Base-by-base conservation (phyloP, 257 asterid species). In the Galeopsis tetrahit region DNA sequence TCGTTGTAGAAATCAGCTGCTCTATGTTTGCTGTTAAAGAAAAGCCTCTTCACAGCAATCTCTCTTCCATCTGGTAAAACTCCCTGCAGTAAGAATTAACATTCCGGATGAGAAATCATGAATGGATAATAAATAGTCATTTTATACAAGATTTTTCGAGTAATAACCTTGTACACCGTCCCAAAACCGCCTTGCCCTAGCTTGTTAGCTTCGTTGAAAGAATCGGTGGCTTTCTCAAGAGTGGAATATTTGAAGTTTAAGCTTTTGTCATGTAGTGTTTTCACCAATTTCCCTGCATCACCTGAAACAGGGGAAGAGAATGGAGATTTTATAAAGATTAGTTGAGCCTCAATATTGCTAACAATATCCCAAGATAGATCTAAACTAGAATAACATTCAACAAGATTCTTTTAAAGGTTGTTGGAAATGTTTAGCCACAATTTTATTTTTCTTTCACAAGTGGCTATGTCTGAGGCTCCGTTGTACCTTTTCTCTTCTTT, bases 171-270 rank as follows among this genome's bases (percentile, higher is more conserved):
- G 69, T 93, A 90, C n/a, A 93, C 98, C 4, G 94, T 87, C 62
- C 96, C 97, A 42, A 91, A 93, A 77, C 97, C 98, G 59, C 98
- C 98, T 58, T 91, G 94, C 31, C 98, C 98, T 10, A 93, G 92
- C 88, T 90, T 93, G 82, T 93, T 93, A 2, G 86, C 89, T 68
- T 89, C 92, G 14, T 85, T 88, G 61, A 93, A 93, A 34, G 89
- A 84, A 64, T 53, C 82, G 0, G 98, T 93, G 69, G 97, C 98
- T 83, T 88, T 93, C 78, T 93, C 98, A 3, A 93, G 96, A 15
- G 93, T 84, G 33, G 97, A 89, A 63, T 89, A 86, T 68, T 93
- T 93, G 96, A 93, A 93, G 87, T 90, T 90, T 80, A 93, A 76
- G 88, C 97, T 89, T 73, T 90, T 88, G 68, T 93, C 90, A 13